Evolutionary conservation across 1,139 yeast genomes (phyloP).

Genomic region (Hanseniaspora gamundiae): DNA sequence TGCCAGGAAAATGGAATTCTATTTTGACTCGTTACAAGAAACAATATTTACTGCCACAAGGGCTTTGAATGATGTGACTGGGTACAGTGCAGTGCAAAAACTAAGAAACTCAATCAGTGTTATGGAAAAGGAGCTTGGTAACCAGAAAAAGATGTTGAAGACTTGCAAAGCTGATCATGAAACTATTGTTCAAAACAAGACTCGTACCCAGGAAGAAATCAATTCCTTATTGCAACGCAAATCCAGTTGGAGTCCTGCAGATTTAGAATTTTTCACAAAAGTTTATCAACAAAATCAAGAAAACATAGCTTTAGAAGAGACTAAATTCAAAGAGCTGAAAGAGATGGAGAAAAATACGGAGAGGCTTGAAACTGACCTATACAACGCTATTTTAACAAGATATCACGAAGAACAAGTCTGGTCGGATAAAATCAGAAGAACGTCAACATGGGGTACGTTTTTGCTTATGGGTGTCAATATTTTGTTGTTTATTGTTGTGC

Average conservation of each 20-base stretch:
- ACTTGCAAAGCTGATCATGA: constrained; percentile 42
- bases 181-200: constrained; percentile 51
- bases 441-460: constrained; percentile 97
- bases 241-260: constrained; percentile 64
- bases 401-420: constrained; percentile 97
- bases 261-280: constrained; percentile 73
- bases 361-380: constrained; percentile 52
- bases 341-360: constrained; percentile 57
- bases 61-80: constrained; percentile 82
- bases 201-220: constrained; percentile 70
- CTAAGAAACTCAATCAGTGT: constrained; percentile 50
- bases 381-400: constrained; percentile 69
- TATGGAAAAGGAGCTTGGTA: constrained; percentile 37
- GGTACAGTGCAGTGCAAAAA: constrained; percentile 71
- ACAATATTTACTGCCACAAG: constrained; percentile 59
- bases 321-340: constrained; percentile 38
- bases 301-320: constrained; percentile 50
- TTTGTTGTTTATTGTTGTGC: constrained; percentile 64
- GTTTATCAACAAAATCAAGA: constrained; percentile 72
- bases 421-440: constrained; percentile 91
- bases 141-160: constrained; percentile 38
- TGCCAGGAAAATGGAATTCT: constrained; percentile 41
- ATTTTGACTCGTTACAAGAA: constrained; percentile 53
- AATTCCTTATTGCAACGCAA: constrained; percentile 83
- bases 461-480: constrained; percentile 81